Percentiles rank a stretch among this genome's conserved stretches.
Evolutionary conservation across 495 filamentous ascomycete genomes (phyloP).

Genomic region (Xylaria cubensis): DNA sequence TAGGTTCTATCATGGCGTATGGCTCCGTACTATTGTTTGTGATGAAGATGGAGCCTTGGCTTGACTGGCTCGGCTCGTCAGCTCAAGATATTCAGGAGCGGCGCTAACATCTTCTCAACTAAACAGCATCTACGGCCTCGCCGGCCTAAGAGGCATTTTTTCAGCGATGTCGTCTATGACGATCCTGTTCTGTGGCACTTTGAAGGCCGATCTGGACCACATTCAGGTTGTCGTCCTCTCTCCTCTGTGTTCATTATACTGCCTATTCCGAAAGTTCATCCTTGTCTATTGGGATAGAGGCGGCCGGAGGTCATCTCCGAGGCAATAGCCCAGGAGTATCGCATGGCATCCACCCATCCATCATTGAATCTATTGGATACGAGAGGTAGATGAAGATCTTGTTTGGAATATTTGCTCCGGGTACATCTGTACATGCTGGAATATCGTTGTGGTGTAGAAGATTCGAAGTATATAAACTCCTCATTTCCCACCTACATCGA

Average conservation of each 20-base stretch:
- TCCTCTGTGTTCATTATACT: no score
- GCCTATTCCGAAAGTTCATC: neutral
- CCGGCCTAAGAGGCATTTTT: neutral
- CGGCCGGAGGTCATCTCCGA: neutral
- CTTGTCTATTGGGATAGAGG: neutral
- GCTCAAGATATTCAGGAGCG: neutral
- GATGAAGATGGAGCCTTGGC: neutral
- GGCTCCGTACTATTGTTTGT: neutral
- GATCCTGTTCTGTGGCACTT: slow-evolving; percentile 2
- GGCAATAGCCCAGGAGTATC: neutral
- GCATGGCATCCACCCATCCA: neutral
- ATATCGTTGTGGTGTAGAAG: neutral
- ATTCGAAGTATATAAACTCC: slow-evolving; percentile 12
- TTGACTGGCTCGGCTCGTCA: neutral
- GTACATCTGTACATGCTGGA: neutral
- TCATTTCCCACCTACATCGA: neutral
- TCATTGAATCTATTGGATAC: neutral
- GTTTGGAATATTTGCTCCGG: neutral
- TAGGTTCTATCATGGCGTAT: neutral
- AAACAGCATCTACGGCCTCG: neutral
- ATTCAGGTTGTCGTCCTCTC: neutral
- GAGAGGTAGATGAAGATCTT: neutral
- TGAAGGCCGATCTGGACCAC: neutral
- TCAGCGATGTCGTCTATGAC: neutral
- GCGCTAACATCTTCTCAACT: neutral